Evolutionary conservation across 441 rosid genomes (phyloP).

Genomic region (Pelargonium cotyledonis): DNA sequence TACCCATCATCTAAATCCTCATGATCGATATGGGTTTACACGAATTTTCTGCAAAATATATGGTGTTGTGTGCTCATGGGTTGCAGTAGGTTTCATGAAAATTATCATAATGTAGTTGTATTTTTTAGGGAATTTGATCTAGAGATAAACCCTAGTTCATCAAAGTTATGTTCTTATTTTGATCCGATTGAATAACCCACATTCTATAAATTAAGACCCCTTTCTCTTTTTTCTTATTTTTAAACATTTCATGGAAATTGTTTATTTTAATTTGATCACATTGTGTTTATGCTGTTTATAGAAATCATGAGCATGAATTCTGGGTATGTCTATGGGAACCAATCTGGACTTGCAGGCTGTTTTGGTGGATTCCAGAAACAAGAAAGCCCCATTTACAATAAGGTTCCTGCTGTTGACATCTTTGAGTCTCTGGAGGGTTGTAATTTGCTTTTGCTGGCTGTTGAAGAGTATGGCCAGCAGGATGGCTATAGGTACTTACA

Average conservation of each 20-base stretch:
- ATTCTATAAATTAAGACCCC: not conserved
- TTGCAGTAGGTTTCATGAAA: not conserved
- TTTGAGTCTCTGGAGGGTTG: not conserved
- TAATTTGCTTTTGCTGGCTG: not conserved
- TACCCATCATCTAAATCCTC: not conserved
- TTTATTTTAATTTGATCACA: not conserved
- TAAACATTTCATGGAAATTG: no score
- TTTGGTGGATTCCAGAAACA: no score
- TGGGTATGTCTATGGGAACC: not conserved
- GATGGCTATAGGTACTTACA: not conserved
- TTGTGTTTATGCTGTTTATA: not conserved
- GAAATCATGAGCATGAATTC: not conserved
- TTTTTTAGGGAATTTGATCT: not conserved
- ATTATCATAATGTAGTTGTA: not conserved
- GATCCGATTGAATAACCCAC: not conserved
- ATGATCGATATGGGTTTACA: not conserved
- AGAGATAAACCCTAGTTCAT: not conserved
- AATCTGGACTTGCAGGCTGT: no score
- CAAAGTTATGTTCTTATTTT: not conserved
- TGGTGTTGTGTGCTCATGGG: not conserved
- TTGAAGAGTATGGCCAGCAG: not conserved
- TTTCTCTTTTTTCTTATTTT: no score
- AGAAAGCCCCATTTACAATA: no score
- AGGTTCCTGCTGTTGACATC: not conserved
- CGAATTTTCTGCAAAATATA: not conserved